Evolutionary conservation across 1,284 basidiomycete species (phyloP).

Genomic region (Irpex sp.): DNA sequence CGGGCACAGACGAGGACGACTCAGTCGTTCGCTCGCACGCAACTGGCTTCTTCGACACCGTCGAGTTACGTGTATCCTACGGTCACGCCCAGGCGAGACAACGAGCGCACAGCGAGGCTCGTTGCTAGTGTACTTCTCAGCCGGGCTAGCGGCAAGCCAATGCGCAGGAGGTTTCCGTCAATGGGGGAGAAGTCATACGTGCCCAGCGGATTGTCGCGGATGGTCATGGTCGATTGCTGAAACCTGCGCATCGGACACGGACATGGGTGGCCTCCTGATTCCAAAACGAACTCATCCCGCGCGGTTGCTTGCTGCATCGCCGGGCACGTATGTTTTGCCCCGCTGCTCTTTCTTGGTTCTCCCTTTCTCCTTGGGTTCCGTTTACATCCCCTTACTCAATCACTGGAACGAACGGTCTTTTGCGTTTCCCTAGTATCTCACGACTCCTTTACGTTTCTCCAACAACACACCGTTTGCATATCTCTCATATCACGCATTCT

Average conservation of each 20-base stretch:
- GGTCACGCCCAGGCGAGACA: conserved; percentile 5
- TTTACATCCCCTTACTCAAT: neutral
- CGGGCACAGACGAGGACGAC: conserved; percentile 4
- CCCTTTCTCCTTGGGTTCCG: neutral
- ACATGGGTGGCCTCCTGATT: neutral
- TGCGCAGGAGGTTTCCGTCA: conserved; percentile 17
- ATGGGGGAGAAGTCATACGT: conserved; percentile 22
- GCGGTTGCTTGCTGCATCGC: neutral
- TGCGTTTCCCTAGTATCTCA: neutral
- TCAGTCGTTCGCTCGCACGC: conserved; percentile 15
- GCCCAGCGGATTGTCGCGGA: conserved; percentile 24
- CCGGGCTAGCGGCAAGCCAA: conserved; percentile 21
- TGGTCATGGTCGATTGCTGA: conserved; percentile 19
- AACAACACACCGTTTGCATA: neutral
- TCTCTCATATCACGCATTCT: neutral
- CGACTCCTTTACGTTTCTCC: neutral
- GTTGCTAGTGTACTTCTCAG: conserved; percentile 26
- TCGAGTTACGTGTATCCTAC: conserved; percentile 5
- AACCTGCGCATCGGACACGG: neutral
- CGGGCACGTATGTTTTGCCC: neutral
- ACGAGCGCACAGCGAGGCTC: conserved; percentile 20
- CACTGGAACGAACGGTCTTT: neutral
- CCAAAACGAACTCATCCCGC: neutral
- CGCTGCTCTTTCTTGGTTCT: neutral
- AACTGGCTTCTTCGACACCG: conserved; percentile 9